These are phyloP conservation scores for Cryphonectria japonica DNA, from an alignment of 2,329 filamentous ascomycete genomes.

Conservation along the genomic window DNA sequence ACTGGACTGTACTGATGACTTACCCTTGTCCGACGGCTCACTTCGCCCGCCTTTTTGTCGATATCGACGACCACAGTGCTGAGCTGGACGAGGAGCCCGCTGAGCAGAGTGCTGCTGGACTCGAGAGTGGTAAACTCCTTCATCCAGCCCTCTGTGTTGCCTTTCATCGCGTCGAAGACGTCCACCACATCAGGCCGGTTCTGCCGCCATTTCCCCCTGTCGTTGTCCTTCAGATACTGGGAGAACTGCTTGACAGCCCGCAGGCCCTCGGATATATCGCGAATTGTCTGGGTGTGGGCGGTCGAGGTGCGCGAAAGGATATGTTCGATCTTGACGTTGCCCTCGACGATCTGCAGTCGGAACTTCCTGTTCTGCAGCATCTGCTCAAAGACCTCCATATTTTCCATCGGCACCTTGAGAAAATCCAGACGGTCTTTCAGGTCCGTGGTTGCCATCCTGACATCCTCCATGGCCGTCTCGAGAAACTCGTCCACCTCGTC, in stretches of 20 bases:
- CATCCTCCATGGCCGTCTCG: conserved; percentile 82
- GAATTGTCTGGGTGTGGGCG: conserved; percentile 75
- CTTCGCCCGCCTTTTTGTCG: conserved; percentile 80
- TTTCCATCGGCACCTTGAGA: conserved; percentile 81
- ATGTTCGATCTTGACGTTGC: conserved; percentile 90
- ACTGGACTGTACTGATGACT: conserved; percentile 36
- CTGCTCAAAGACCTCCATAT: conserved; percentile 79
- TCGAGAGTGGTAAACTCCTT: conserved; percentile 78
- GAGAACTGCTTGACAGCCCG: conserved; percentile 77
- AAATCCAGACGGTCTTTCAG: conserved; percentile 79
- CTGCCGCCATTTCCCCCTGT: conserved; percentile 61
- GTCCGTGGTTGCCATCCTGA: conserved; percentile 77
- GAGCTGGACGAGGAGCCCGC: conserved; percentile 71
- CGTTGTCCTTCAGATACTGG: conserved; percentile 71
- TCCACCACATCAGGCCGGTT: conserved; percentile 67
- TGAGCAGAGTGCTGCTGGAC: conserved; percentile 71
- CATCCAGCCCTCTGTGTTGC: conserved; percentile 89
- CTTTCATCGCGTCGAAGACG: conserved; percentile 87
- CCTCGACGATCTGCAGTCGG: conserved; percentile 78
- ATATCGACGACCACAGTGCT: conserved; percentile 82
- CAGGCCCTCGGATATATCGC: conserved; percentile 79
- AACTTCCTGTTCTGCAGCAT: conserved; percentile 88
- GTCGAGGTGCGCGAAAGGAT: conserved; percentile 79
- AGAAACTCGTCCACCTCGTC: conserved; percentile 93
- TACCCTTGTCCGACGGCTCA: conserved; percentile 78